A percentile compares a stretch with the other conserved stretches of the same genome.
These are phyloP conservation scores for Turnera subulata DNA, from an alignment of 345 rosid genomes.

Conservation along the genomic window DNA sequence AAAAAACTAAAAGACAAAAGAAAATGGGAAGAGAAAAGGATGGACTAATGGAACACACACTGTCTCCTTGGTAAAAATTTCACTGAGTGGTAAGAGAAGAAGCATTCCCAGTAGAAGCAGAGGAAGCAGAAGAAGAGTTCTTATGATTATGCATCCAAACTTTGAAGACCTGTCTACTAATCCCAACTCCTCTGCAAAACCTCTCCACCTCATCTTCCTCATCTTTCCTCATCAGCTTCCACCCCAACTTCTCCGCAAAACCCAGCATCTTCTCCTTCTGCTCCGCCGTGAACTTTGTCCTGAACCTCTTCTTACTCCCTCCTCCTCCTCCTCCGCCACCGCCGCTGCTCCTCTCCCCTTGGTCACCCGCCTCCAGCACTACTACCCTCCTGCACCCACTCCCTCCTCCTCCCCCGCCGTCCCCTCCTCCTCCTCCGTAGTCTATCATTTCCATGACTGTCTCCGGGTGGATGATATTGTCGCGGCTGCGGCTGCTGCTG, in stretches of 20 bases:
- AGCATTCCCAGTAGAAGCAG: conserved; percentile 46
- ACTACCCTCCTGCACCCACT: too few relatives aligned
- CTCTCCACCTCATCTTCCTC: conserved; percentile 52
- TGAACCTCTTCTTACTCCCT: conserved; percentile 38
- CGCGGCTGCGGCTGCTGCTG: conserved; percentile 15
- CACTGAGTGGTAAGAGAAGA: conserved; percentile 49
- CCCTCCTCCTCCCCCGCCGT: background rate
- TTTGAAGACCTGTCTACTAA: conserved; percentile 57
- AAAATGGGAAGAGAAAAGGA: too few relatives aligned
- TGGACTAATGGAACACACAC: too few relatives aligned
- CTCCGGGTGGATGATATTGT: conserved; percentile 4
- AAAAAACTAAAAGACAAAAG: too few relatives aligned
- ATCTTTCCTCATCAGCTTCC: conserved; percentile 55
- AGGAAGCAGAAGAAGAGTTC: conserved; percentile 36
- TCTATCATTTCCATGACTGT: conserved; percentile 24
- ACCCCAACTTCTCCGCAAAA: conserved; percentile 60
- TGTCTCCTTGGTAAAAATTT: background rate
- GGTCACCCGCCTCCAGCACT: conserved; percentile 12
- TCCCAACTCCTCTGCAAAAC: conserved; percentile 51
- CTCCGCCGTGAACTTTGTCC: conserved; percentile 60
- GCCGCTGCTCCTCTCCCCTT: conserved; percentile 17
- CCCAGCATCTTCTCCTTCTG: conserved; percentile 60
- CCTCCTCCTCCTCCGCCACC: conserved; percentile 1
- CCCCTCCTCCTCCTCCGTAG: conserved; percentile 8
- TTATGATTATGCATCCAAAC: conserved; percentile 81